A percentile compares a stretch with the other conserved stretches of the same genome.
These are phyloP conservation scores for Phlegmacium glaucopus DNA, from an alignment of 768 basidiomycete genomes.

Conservation along the genomic window DNA sequence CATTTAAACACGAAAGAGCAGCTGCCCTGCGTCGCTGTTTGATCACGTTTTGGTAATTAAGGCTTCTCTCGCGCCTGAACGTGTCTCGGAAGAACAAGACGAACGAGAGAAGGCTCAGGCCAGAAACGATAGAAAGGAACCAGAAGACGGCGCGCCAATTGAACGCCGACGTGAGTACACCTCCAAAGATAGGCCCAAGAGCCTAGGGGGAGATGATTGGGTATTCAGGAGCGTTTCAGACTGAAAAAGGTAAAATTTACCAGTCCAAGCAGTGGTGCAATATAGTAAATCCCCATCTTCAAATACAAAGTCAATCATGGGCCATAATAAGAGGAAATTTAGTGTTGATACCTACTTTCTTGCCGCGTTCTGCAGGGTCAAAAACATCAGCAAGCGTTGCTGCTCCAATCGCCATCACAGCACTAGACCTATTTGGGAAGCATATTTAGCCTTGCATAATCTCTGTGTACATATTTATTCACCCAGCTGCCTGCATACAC, in stretches of 20 bases:
- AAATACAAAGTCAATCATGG: background rate
- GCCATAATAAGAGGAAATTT: too few species aligned
- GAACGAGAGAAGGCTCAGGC: constrained; percentile 52
- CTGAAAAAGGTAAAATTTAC: constrained; percentile 24
- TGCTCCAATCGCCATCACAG: constrained; percentile 69
- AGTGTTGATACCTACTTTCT: constrained; percentile 42
- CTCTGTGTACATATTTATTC: background rate
- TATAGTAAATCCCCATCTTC: constrained; percentile 77
- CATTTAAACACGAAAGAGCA: background rate
- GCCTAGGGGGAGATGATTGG: constrained; percentile 23
- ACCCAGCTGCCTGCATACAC: constrained; percentile 66
- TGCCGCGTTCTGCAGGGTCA: constrained; percentile 70
- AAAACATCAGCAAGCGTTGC: constrained; percentile 79
- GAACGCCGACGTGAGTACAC: constrained; percentile 59
- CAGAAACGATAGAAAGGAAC: constrained; percentile 68
- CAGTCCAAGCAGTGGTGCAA: constrained; percentile 74
- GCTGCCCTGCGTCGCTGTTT: constrained; percentile 33
- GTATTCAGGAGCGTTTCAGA: background rate
- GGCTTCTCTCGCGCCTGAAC: constrained; percentile 78
- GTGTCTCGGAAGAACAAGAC: constrained; percentile 75
- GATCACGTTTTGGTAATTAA: constrained; percentile 71
- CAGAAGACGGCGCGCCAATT: constrained; percentile 84
- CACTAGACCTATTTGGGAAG: constrained; percentile 45
- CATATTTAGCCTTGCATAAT: too few species aligned
- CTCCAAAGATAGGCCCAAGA: constrained; percentile 73